These are phyloP conservation scores for Phaseolus coccineus DNA, from an alignment of 331 rosid genomes.

Conservation along the genomic window DNA sequence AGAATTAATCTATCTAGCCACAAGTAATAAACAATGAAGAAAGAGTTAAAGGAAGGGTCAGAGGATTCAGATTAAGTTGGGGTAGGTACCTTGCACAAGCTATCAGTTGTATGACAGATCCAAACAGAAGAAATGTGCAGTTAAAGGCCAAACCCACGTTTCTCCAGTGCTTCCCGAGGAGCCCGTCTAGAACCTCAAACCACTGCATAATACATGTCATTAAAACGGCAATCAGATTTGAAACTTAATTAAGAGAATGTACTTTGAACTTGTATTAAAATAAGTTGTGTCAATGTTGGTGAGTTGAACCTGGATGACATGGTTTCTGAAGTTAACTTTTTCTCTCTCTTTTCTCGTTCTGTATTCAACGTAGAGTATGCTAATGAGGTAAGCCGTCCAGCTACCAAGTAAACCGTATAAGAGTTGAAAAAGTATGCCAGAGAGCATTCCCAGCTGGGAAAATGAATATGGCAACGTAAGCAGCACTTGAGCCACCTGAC, in stretches of 20 bases:
- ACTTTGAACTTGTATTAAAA: conserved; percentile 52
- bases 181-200: conserved; percentile 99
- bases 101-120: conserved; percentile 97
- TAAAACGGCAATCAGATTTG: not conserved
- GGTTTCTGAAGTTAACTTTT: conserved; percentile 15
- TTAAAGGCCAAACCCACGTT: conserved; percentile 99
- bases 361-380: conserved; percentile 21
- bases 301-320: conserved; percentile 28
- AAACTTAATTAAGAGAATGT: not conserved
- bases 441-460: conserved; percentile 1
- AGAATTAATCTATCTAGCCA: not conserved
- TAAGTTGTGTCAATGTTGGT: not conserved
- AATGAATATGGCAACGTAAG: conserved; percentile 14
- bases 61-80: conserved; percentile 29
- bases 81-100: conserved; percentile 94
- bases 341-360: conserved; percentile 12
- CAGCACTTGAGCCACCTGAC: conserved; percentile 7
- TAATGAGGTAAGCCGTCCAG: conserved; percentile 11
- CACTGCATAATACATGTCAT: conserved; percentile 51
- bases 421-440: conserved; percentile 17
- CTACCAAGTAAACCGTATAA: not conserved
- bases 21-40: conserved; percentile 37
- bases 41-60: conserved; percentile 45
- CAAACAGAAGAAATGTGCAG: conserved; percentile 98
- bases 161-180: conserved; percentile 96